Conservation (phyloP, 352 stramenopile species). For the Phytophthora vignae region DNA sequence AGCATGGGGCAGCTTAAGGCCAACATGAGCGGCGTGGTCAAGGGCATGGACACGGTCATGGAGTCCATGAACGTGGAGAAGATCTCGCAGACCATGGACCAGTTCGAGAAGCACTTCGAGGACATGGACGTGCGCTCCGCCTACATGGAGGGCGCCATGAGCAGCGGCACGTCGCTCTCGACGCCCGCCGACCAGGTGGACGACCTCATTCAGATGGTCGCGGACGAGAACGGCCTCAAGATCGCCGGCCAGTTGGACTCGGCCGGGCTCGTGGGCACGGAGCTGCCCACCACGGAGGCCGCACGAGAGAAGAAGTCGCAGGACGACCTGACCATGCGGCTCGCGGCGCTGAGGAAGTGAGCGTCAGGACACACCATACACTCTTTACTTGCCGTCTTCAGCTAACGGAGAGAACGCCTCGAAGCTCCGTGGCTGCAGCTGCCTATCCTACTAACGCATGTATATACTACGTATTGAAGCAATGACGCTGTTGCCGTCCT, state of each 20-base stretch:
- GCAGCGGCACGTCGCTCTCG: constrained; percentile 93
- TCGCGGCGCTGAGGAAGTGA: constrained; percentile 84
- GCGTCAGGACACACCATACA: background rate
- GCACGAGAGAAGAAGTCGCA: constrained; percentile 82
- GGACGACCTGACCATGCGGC: constrained; percentile 83
- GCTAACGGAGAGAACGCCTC: background rate
- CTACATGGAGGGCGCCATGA: constrained; percentile 99
- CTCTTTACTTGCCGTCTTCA: background rate
- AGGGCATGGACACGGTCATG: constrained; percentile 97
- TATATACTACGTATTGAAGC: background rate
- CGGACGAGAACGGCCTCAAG: constrained; percentile 97
- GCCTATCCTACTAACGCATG: background rate
- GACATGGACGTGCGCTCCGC: constrained; percentile 98
- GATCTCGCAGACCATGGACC: constrained; percentile 97
- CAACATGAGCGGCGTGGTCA: constrained; percentile 97
- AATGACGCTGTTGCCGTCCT: too few relatives aligned
- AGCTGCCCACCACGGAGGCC: constrained; percentile 68
- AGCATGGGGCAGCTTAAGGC: constrained; percentile 94
- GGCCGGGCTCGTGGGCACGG: constrained; percentile 87
- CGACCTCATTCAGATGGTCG: constrained; percentile 97
- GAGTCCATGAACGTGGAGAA: constrained; percentile 98
- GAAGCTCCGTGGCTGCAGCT: background rate
- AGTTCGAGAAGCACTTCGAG: constrained; percentile 99
- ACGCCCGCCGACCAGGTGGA: constrained; percentile 98
- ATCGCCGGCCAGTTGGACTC: constrained; percentile 94